Evolutionary conservation across 2,329 filamentous ascomycete species (phyloP), one percentile per base, ranked within the genome.

Genomic region (Dryadomyces quercus-mongolicae): DNA sequence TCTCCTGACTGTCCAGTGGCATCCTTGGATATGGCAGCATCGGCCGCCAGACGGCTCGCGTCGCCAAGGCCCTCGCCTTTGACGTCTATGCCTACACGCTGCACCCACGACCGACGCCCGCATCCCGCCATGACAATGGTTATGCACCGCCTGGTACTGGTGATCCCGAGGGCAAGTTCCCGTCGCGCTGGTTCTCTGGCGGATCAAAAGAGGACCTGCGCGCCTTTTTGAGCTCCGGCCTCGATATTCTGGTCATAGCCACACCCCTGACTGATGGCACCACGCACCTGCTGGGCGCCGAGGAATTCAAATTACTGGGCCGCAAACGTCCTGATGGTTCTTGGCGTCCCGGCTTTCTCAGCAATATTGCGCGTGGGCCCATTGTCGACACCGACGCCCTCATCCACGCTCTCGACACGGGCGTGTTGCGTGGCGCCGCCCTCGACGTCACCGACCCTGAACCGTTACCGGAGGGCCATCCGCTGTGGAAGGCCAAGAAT

Each of bases 371-470:
- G 0, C 77, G 87, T 2, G 87, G 74, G 0, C 68, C 70, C 0
- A 67, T 78, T 15, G 64, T 78, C 21, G 62, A 73, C 50, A 74
- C 73, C 2, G 68, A 75, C 2, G 84, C 80, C 1, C 64, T 92
- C 51, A 75, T 88, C 18, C 70, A 71, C 1, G 83, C 85, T 0
- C 68, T 91, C 12, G 67, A 76, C 43, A 58, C 58, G 3, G 71
- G 65, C 5, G 49, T 64, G 16, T 70, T 75, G 49, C 63, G 72
- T 3, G 87, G 87, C 34, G 88, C 87, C 0, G 86, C 86, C 1
- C 68, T 92, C 44, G 87, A 91, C 64, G 87, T 92, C 1, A 86
- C 86, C 1, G 86, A 91, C 57, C 87, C 87, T 0, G 88, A 92
- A 66, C 88, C 88, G 0, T 65, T 92, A 58, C 85, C 86, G 0